These are phyloP conservation scores for Podospora bellae-mahoneyi DNA, from an alignment of 495 filamentous ascomycete species.

Conservation along the genomic window DNA sequence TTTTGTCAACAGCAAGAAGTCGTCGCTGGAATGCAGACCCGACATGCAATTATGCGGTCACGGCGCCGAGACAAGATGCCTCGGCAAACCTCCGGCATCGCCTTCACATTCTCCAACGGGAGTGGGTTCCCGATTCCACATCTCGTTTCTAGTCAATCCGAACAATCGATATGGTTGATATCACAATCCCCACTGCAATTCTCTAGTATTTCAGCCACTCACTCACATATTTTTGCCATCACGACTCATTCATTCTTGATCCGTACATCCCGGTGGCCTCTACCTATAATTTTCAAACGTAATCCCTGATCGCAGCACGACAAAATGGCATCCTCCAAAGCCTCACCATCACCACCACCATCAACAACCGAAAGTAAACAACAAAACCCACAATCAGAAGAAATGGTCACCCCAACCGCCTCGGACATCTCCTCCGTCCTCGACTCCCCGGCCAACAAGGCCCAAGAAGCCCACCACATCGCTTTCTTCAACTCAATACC, in stretches of 20 bases:
- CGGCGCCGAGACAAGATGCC: background rate
- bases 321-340: background rate
- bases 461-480: slow-evolving; percentile 28
- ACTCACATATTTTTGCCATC: background rate
- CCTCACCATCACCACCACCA: background rate
- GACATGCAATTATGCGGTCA: background rate
- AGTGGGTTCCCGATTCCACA: background rate
- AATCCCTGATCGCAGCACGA: background rate
- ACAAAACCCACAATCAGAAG: background rate
- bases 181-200: background rate
- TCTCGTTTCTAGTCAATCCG: background rate
- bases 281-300: background rate
- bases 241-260: background rate
- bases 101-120: background rate
- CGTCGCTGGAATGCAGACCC: background rate
- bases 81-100: background rate
- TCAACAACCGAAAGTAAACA: background rate
- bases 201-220: background rate
- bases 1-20: background rate
- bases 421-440: background rate
- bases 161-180: background rate
- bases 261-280: background rate
- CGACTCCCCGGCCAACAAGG: slow-evolving; percentile 8
- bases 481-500: slow-evolving; percentile 52
- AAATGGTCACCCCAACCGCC: background rate